phyloP scores from a whole-genome alignment of 192 early-diverging fungal genomes.

The Backusella psychrophila region DNA sequence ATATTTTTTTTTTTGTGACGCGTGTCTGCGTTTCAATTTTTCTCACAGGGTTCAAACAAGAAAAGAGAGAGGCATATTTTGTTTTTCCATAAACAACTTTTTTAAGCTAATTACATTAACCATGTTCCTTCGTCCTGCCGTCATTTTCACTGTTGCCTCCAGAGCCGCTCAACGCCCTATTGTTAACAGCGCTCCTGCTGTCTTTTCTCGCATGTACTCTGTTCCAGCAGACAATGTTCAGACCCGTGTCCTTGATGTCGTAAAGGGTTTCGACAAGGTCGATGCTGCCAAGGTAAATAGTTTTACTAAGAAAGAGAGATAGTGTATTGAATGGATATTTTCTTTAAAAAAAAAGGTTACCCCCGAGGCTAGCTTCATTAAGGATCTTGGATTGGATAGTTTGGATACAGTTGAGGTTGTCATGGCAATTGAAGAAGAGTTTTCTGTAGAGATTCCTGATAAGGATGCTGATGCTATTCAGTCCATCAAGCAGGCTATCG shows the following conservation, averaged over 20 bases:
- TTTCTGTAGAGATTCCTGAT: slow-evolving; percentile 96
- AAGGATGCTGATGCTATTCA: slow-evolving; percentile 96
- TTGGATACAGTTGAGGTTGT: slow-evolving; percentile 98
- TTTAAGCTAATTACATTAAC: background rate
- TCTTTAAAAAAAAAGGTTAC: slow-evolving; percentile 61
- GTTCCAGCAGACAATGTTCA: slow-evolving; percentile 73
- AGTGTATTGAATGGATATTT: no score
- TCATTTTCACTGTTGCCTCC: slow-evolving; percentile 33
- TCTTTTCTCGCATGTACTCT: slow-evolving; percentile 70
- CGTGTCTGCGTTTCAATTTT: background rate
- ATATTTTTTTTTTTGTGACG: background rate
- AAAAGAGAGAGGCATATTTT: background rate
- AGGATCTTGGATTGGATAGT: slow-evolving; percentile 93
- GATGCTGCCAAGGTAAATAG: slow-evolving; percentile 81
- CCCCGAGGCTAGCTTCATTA: slow-evolving; percentile 80
- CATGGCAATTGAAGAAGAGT: slow-evolving; percentile 99
- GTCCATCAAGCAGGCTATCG: slow-evolving; percentile 82
- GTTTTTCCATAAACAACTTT: background rate
- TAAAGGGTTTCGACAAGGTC: slow-evolving; percentile 97
- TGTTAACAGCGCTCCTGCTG: slow-evolving; percentile 31
- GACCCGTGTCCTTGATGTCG: slow-evolving; percentile 80
- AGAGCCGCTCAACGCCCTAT: slow-evolving; percentile 28
- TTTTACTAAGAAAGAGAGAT: background rate
- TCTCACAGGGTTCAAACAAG: background rate
- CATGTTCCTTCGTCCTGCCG: slow-evolving; percentile 34